Evolutionary conservation across 2,329 filamentous ascomycete species (phyloP), one percentile per base, ranked within the genome.

Genomic region (Penicillium sp.): DNA sequence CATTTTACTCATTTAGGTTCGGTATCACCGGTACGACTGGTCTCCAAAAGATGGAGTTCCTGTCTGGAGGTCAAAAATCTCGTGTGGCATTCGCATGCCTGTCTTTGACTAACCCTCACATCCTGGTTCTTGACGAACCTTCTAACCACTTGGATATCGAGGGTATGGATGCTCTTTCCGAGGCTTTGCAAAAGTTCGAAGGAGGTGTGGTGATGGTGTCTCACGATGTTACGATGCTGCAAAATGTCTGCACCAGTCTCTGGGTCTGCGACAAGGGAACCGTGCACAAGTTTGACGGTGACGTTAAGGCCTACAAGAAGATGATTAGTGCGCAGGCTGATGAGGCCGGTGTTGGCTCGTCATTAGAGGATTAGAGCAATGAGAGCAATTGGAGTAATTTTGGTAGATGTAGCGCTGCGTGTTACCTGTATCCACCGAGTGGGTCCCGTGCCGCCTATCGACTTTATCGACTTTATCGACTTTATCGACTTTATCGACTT

Each of bases 91-190:
- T 98, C 70, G 91, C 93, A n/a, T 97, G 91, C 66, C 73, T 98
- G 51, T 91, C 89, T 0, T 75, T 98, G 56, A 88, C 84, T 40
- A 95, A 97, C 70, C 93, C 93, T 14, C 93, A 98, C 66, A 97
- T 98, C 57, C 79, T 98, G 38, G 91, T 98, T 51, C 86, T 98
- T 41, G 93, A 98, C 79, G 93, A 98, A 71, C 93, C 93, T 67
- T 95, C 89, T 55, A 98, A 98, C 76, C 93, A 98, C 71, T 76
- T 98, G 61, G 93, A 98, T 81, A 97, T 98, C 60, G 93, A 98
- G 70, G 93, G 93, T 55, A 96, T 98, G 93, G 93, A 98, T 69
- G 91, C 93, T 9, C 76, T 98, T 42, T 85, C 88, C 4, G 82
- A 85, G 24, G 93, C 93, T 13, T 76, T 98, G 58, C 79, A 82